A percentile compares a stretch with the other conserved stretches of the same genome.
These are phyloP conservation scores for Pyrenochaeta sp. DNA, from an alignment of 2,329 filamentous ascomycete species.

Conservation along the genomic window DNA sequence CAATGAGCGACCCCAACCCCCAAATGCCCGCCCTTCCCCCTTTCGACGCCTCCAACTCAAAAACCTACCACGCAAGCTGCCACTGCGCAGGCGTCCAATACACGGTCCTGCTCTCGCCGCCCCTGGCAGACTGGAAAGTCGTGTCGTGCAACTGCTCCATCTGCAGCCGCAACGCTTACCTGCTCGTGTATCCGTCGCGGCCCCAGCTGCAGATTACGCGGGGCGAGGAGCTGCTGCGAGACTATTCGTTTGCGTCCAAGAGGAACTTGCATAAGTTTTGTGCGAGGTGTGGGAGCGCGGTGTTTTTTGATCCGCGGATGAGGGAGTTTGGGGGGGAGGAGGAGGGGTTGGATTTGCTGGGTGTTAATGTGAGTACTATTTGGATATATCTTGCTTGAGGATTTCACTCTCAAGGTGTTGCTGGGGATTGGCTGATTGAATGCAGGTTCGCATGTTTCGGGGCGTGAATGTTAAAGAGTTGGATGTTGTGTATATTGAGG, in stretches of 20 bases:
- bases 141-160: conserved; percentile 64
- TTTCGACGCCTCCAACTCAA: conserved; percentile 23
- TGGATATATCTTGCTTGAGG: no score
- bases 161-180: conserved; percentile 59
- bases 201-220: conserved; percentile 28
- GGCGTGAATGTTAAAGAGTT: conserved; percentile 33
- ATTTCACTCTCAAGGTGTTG: no score
- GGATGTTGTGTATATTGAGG: conserved; percentile 29
- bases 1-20: conserved; percentile 18
- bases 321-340: conserved; percentile 27
- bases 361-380: conserved; percentile 37
- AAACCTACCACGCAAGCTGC: conserved; percentile 59
- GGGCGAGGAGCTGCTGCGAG: conserved; percentile 27
- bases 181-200: conserved; percentile 52
- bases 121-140: conserved; percentile 56
- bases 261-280: conserved; percentile 38
- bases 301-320: conserved; percentile 38
- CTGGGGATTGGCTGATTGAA: no score
- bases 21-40: conserved; percentile 14
- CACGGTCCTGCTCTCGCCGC: conserved; percentile 57
- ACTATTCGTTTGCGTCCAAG: conserved; percentile 34
- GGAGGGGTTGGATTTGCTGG: conserved; percentile 25
- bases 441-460: conserved; percentile 37
- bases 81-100: conserved; percentile 63
- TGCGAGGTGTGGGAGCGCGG: conserved; percentile 32